Evolutionary conservation across 2,329 filamentous ascomycete species (phyloP), one percentile per base, ranked within the genome.

Genomic region (Verticillium tricorpus): DNA sequence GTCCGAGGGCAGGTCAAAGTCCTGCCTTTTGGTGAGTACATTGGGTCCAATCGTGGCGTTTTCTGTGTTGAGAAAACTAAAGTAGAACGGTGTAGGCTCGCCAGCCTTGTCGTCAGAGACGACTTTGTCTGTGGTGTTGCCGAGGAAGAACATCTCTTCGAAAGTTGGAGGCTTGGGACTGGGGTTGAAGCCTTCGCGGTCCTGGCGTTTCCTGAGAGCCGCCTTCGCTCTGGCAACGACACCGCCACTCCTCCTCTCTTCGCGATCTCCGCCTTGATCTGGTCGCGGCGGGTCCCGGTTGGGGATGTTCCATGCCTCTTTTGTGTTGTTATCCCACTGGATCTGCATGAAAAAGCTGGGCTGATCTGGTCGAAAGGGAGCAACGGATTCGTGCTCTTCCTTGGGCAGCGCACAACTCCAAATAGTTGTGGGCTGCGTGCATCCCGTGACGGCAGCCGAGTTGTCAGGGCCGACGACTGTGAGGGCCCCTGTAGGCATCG

Each of bases 331-430:
- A 78, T 92, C 82, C 82, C 87, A 84, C 78, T 91, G 77, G 62
- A 97, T 93, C 67, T 95, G 85, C 65, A 97, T 80, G 57, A 91
- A 83, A 69, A 97, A 92, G 58, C 89, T 91, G 0, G 93, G 93
- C 69, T 92, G 85, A 64, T 89, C 83, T 0, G 87, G 78, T 39
- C 82, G 78, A 69, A 88, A 91, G 0, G 88, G 87, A 1, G 80
- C 77, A 54, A 89, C 85, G 1, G 82, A 81, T 3, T 82, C 76
- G 54, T 93, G 90, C 63, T 91, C 77, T 67, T 93, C 91, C 71
- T 92, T 92, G 2, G 93, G 92, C 17, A 96, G 75, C 12, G 88
- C 84, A 73, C 93, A 98, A 71, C 90, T 96, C 93, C 93, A 98
- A 60, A 95, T 74, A 0, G 90, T 91, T 11, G 86, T 80, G 0